Percentiles rank a stretch among this genome's conserved stretches.
phyloP scores from a whole-genome alignment of 768 basidiomycete genomes.

The Phanerochaete sordida region DNA sequence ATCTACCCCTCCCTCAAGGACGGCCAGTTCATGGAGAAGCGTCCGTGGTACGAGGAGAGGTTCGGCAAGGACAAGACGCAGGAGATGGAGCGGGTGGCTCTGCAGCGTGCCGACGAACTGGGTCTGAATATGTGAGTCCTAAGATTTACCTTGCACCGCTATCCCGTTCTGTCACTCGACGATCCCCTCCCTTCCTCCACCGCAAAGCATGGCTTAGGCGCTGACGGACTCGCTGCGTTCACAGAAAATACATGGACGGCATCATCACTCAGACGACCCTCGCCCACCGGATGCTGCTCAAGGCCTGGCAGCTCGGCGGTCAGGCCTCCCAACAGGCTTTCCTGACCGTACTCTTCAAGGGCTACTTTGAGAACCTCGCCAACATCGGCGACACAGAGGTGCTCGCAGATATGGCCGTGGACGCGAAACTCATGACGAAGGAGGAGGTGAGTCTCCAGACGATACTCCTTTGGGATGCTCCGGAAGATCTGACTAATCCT shows the following conservation, averaged over 20 bases:
- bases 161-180: not conserved
- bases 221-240: not conserved
- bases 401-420: slow-evolving; percentile 57
- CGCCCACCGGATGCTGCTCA: slow-evolving; percentile 69
- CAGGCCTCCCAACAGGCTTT: slow-evolving; percentile 54
- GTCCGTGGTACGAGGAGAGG: slow-evolving; percentile 27
- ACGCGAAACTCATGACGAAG: slow-evolving; percentile 52
- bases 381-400: slow-evolving; percentile 60
- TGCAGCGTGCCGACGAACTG: slow-evolving; percentile 31
- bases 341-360: slow-evolving; percentile 58
- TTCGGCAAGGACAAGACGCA: slow-evolving; percentile 38
- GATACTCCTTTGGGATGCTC: too few species aligned
- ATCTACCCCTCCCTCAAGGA: slow-evolving; percentile 36
- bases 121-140: slow-evolving; percentile 43
- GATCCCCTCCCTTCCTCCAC: not conserved
- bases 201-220: not conserved
- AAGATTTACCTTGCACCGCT: not conserved
- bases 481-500: slow-evolving; percentile 1
- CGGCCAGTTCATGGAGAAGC: slow-evolving; percentile 25
- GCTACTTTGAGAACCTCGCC: slow-evolving; percentile 59
- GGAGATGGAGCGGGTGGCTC: slow-evolving; percentile 28
- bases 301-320: slow-evolving; percentile 63
- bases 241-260: slow-evolving; percentile 52
- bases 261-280: slow-evolving; percentile 61
- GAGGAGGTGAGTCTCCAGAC: slow-evolving; percentile 48